phyloP scores from a whole-genome alignment of 352 stramenopile genomes.

The Achlya hypogyna region DNA sequence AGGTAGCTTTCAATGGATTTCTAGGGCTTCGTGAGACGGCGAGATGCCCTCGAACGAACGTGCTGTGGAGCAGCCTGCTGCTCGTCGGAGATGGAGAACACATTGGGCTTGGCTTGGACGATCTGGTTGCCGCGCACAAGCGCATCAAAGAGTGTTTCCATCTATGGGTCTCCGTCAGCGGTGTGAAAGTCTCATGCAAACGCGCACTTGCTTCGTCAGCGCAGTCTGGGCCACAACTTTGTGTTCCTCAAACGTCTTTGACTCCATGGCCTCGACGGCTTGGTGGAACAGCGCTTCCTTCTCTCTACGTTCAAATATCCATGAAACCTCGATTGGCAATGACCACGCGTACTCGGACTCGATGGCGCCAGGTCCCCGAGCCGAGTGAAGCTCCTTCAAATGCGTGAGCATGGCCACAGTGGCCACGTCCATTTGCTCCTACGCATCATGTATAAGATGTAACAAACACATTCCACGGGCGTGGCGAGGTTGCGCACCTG shows the following conservation, averaged over 20 bases:
- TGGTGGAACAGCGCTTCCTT: conserved; percentile 64
- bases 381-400: conserved; percentile 53
- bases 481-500: conserved; percentile 35
- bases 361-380: conserved; percentile 29
- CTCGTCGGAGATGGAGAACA: conserved; percentile 43
- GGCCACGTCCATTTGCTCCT: conserved; percentile 77
- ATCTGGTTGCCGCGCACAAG: conserved; percentile 6
- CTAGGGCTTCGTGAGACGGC: conserved; percentile 5
- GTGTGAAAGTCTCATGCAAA: not conserved
- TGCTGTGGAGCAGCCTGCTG: conserved; percentile 25
- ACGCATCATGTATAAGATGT: not conserved
- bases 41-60: not conserved
- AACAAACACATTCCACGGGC: not conserved
- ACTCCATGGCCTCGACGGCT: conserved; percentile 55
- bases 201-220: conserved; percentile 42
- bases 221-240: conserved; percentile 60
- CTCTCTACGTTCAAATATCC: conserved; percentile 32
- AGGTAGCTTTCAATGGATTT: conserved; percentile 34
- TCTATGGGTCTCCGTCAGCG: not conserved
- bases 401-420: conserved; percentile 70
- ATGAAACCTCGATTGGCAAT: not conserved
- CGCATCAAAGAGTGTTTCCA: not conserved
- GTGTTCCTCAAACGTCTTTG: conserved; percentile 76
- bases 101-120: not conserved
- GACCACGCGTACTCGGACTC: conserved; percentile 30